Evolutionary conservation across 2,329 filamentous ascomycete genomes (phyloP).

Genomic region (Aureobasidium leucospermi): DNA sequence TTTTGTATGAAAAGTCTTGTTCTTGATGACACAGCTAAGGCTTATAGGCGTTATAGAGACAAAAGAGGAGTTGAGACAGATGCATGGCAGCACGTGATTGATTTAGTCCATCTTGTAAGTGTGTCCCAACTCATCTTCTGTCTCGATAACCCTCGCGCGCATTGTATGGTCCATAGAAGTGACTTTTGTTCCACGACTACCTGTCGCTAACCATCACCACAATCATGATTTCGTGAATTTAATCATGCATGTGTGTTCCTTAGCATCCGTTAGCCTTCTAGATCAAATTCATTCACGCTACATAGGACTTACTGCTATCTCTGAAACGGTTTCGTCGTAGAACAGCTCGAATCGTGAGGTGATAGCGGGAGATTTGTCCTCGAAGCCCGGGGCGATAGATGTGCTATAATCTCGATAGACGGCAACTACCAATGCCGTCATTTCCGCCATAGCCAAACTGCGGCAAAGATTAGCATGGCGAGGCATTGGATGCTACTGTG

Average conservation of each 20-base stretch:
- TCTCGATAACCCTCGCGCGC: no score
- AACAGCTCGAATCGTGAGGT: conserved; percentile 38
- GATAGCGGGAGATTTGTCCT: conserved; percentile 31
- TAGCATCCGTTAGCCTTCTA: not conserved
- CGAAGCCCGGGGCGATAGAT: conserved; percentile 22
- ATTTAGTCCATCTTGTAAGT: no score
- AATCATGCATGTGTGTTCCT: conserved; percentile 15
- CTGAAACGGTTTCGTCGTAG: conserved; percentile 26
- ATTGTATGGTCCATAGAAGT: no score
- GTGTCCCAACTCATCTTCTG: no score
- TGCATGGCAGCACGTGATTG: no score
- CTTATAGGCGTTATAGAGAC: no score
- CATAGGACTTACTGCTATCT: conserved; percentile 19
- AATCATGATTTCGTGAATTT: conserved; percentile 3
- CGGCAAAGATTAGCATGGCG: not conserved
- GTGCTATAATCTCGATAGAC: conserved; percentile 40
- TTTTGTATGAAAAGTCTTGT: no score
- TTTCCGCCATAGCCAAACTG: conserved; percentile 45
- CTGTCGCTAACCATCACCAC: not conserved
- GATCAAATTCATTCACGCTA: not conserved
- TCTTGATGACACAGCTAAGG: no score
- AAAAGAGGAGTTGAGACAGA: no score
- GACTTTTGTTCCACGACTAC: no score
- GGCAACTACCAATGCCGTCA: conserved; percentile 40
- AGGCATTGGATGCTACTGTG: not conserved